Evolutionary conservation across 345 rosid genomes (phyloP), one percentile per base, ranked within the genome.

Genomic region (Mercurialis annua): DNA sequence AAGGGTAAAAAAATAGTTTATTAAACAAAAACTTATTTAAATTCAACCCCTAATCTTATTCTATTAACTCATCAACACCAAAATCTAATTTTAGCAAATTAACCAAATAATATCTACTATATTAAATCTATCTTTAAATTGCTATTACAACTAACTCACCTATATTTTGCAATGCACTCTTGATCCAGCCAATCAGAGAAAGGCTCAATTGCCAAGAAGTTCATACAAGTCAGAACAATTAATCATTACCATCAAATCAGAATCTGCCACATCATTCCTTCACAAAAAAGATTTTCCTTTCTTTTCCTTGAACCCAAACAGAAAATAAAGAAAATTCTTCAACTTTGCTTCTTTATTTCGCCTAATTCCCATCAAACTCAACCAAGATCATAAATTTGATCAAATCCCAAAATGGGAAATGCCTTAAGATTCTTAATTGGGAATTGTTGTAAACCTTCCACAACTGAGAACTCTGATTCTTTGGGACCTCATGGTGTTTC

Each of bases 401-500:
- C 24, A 17, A 47, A 33, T 0, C 18, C 43, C 14, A 47, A 65
- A 0, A 75, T 75, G 79, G 79, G 79, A 54, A 75, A 75, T 50
- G 80, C 56, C 31, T 23, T 76, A 60, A 67, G 89, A 48, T 72
- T 74, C 48, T 76, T 94, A 4, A 82, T 63, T 70, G 76, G 77
- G 27, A 66, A 68, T 59, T 86, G 89, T 48, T 71, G 80, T 73
- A 70, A 71, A 7, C 81, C 90, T 9, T 48, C 78, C 53, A 68
- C 87, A 23, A 29, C 79, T 2, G 87, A 71, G 24, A 82, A 76
- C 64, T 69, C 78, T 14, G 75, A 57, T 27, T 66, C 78, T 10
- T 62, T 71, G 29, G 81, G 77, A 0, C 82, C 90, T 26, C 83
- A 81, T 27, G 88, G 86, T 8, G 85, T 83, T 67, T 81, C 92